Base-by-base conservation (phyloP, 257 asterid species). In the Solanum gracilifrons region DNA sequence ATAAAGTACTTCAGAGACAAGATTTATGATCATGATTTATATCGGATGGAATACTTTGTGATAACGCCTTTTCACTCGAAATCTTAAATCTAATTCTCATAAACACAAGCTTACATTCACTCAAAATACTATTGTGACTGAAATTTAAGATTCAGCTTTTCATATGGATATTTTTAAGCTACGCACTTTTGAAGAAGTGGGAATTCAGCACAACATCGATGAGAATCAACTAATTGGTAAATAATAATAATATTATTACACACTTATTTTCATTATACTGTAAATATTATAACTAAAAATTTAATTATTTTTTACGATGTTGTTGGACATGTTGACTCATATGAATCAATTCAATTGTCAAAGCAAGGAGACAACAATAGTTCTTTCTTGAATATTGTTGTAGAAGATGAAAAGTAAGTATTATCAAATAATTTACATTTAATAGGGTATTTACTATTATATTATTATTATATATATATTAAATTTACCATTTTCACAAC, bases 61-160 rank as follows among this genome's bases (percentile, higher is more conserved):
- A 10, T n/a, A 3, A 15, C 0, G 2, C 2, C 32, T 9, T 4
- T 9, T n/a, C 12, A n/a, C 16, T 6, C 6, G 3, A 11, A n/a
- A 11, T 64, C n/a, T 64, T 9, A n/a, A 64, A 25, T n/a, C 32
- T 4, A 64, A 29, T 0, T n/a, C 32, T 9, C 72, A 64, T 13
- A n/a, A 23, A n/a, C 15, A n/a, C 7, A 10, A 12, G 32, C 18
- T 64, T 4, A n/a, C 72, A 64, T 9, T 64, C 25, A n/a, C 16
- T n/a, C 7, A 64, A 0, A 64, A 25, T 25, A 64, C 4, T 9
- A 4, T n/a, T 64, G 31, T 64, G 13, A 23, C 2, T 3, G 29
- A 60, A 60, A 60, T 60, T 3, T 0, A 60, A 20, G 68, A 60
- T 60, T 23, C 68, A 3, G 1, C 29, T 7, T 20, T 60, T 60